Evolutionary conservation across 306 rosid species (phyloP).

Genomic region (Malus fusca): DNA sequence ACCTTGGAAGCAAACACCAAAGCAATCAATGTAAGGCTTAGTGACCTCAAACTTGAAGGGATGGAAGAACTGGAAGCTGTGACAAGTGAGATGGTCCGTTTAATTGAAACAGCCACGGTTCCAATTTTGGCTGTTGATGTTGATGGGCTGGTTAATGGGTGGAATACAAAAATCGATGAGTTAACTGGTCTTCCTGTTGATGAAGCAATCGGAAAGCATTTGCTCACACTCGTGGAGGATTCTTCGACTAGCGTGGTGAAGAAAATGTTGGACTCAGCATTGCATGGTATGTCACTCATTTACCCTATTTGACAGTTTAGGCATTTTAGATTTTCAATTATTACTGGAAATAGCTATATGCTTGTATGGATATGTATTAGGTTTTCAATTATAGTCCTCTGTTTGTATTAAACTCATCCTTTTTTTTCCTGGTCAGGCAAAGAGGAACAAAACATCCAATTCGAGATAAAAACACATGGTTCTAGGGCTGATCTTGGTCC

Average conservation of each 20-base stretch:
- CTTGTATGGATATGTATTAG: neutral
- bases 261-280: constrained; percentile 66
- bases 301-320: neutral
- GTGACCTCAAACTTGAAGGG: constrained; percentile 73
- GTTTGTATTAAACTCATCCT: constrained; percentile 8
- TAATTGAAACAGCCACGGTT: constrained; percentile 90
- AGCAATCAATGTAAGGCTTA: constrained; percentile 47
- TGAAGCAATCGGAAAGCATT: constrained; percentile 69
- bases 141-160: constrained; percentile 76
- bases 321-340: neutral
- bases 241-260: constrained; percentile 51
- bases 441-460: constrained; percentile 85
- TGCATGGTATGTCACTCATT: constrained; percentile 45
- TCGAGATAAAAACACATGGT: constrained; percentile 81
- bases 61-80: constrained; percentile 88
- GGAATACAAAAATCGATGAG: constrained; percentile 85
- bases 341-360: neutral
- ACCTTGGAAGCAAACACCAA: constrained; percentile 23
- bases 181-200: constrained; percentile 86
- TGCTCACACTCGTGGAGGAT: constrained; percentile 80
- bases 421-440: constrained; percentile 49
- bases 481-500: constrained; percentile 56
- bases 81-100: constrained; percentile 88
- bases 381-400: neutral
- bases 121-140: constrained; percentile 90